Evolutionary conservation across 2,329 filamentous ascomycete genomes (phyloP).

Genomic region (Saccharata proteae): DNA sequence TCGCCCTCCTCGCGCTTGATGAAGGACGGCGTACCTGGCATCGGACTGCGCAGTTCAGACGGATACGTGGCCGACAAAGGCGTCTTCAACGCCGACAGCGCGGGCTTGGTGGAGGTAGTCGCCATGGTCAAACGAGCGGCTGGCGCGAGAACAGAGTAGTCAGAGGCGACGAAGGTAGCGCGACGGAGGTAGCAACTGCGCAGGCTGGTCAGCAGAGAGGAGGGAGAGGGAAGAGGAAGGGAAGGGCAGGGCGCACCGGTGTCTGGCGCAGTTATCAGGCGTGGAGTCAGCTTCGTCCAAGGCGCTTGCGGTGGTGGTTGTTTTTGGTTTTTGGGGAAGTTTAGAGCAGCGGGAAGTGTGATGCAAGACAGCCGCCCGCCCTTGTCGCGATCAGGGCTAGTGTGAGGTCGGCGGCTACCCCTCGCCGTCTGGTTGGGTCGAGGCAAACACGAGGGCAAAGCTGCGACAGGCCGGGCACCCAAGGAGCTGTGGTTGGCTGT

Average conservation of each 20-base stretch:
- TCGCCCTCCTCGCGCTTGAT: conserved; percentile 53
- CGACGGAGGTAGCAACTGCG: background rate
- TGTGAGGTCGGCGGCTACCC: conserved; percentile 1
- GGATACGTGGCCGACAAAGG: conserved; percentile 50
- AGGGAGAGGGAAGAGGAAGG: background rate
- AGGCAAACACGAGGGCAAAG: too few species aligned
- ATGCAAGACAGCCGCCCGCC: conserved; percentile 19
- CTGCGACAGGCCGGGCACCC: too few species aligned
- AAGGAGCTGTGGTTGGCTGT: too few species aligned
- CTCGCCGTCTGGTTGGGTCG: too few species aligned
- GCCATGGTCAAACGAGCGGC: conserved; percentile 24
- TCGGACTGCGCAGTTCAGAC: conserved; percentile 49
- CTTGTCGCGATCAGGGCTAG: conserved; percentile 4
- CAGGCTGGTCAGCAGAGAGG: conserved; percentile 1
- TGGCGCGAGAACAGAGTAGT: background rate
- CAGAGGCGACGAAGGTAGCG: background rate
- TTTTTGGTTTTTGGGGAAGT: conserved; percentile 4
- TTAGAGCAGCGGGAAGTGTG: conserved; percentile 12
- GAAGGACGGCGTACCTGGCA: conserved; percentile 47
- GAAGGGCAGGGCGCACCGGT: too few species aligned
- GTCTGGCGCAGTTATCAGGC: background rate
- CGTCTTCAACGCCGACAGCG: conserved; percentile 33
- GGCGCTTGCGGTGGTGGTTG: conserved; percentile 7
- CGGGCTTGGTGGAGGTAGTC: conserved; percentile 29
- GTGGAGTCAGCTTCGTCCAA: conserved; percentile 8